Conservation (phyloP, 257 asterid genomes). For the Oldenlandia corymbosa region DNA sequence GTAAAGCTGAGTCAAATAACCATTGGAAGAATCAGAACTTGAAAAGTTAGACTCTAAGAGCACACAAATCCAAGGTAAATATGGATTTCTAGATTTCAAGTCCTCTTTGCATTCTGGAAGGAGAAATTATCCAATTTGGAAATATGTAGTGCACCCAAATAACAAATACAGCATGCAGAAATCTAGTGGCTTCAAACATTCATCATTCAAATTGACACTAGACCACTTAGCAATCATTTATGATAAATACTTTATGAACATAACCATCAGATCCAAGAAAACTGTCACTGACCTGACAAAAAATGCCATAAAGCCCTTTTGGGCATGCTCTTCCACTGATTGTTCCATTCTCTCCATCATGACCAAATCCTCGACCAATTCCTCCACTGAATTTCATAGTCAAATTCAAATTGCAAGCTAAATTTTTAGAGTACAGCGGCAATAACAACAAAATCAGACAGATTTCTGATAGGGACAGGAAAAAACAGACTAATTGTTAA, state of each 20-base stretch:
- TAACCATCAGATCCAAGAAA: constrained; percentile 7
- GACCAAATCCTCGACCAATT: constrained; percentile 64
- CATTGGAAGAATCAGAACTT: not conserved
- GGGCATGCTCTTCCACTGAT: constrained; percentile 85
- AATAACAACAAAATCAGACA: not conserved
- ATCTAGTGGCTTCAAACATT: not conserved
- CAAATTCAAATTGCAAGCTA: not conserved
- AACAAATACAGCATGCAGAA: not conserved
- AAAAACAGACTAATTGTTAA: no score
- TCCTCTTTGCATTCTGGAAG: no score
- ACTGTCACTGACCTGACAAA: constrained; percentile 57
- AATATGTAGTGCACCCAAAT: not conserved
- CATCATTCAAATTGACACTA: not conserved
- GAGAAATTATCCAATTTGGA: not conserved
- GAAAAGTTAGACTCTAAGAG: not conserved
- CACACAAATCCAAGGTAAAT: no score
- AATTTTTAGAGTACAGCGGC: not conserved
- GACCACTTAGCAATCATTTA: not conserved
- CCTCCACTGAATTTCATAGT: constrained; percentile 56
- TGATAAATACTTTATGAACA: not conserved
- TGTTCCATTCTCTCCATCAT: constrained; percentile 69
- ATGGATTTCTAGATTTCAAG: no score
- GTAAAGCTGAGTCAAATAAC: no score
- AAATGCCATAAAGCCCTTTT: constrained; percentile 75
- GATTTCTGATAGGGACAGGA: no score